phyloP scores from a whole-genome alignment of 1,284 basidiomycete species.

The Boletellus dicymbophilus region DNA sequence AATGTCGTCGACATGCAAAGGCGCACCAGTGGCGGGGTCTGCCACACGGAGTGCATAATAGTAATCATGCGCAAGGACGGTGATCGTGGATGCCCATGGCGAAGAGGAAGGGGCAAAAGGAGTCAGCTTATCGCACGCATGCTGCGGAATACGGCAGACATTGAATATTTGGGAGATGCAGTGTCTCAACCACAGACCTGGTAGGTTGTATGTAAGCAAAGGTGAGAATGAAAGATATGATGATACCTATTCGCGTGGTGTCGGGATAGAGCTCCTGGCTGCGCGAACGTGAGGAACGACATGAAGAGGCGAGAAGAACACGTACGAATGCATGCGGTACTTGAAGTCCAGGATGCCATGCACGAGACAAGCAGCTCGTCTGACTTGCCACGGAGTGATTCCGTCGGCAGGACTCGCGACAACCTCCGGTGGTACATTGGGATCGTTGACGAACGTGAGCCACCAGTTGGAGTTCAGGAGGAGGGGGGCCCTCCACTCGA shows the following conservation, averaged over 20 bases:
- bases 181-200: constrained; percentile 68
- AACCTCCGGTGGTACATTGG: constrained; percentile 48
- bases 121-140: constrained; percentile 62
- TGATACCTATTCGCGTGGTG: constrained; percentile 55
- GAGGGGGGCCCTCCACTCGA: constrained; percentile 87
- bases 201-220: constrained; percentile 4
- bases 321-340: constrained; percentile 63
- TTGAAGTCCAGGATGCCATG: constrained; percentile 83
- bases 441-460: constrained; percentile 81
- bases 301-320: constrained; percentile 7
- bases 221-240: not conserved
- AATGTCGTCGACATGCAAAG: constrained; percentile 54
- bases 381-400: constrained; percentile 82
- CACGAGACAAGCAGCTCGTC: constrained; percentile 84
- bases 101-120: constrained; percentile 45
- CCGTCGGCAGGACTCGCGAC: constrained; percentile 43
- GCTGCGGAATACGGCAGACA: constrained; percentile 71
- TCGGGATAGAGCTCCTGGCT: constrained; percentile 60
- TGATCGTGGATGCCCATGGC: constrained; percentile 50
- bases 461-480: constrained; percentile 98
- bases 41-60: constrained; percentile 77
- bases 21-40: constrained; percentile 27
- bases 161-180: constrained; percentile 73
- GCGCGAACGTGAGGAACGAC: constrained; percentile 6
- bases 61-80: constrained; percentile 81